phyloP scores from a whole-genome alignment of 352 stramenopile genomes.

The Globisporangium spiculum region DNA sequence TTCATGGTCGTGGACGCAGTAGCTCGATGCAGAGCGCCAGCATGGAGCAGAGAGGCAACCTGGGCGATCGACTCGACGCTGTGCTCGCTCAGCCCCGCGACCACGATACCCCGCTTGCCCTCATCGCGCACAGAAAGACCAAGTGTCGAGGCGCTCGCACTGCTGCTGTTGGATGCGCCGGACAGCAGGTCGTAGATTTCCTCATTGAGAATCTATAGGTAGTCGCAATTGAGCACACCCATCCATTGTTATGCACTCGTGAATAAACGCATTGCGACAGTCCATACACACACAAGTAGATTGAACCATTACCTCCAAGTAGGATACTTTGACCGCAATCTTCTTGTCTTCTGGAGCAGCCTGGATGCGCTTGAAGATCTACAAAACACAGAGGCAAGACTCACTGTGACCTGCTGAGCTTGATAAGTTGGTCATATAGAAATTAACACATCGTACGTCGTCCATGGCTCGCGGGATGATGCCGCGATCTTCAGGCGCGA shows the following conservation, averaged over 20 bases:
- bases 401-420: too few species aligned
- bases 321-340: constrained; percentile 62
- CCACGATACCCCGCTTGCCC: constrained; percentile 87
- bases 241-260: neutral
- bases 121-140: constrained; percentile 83
- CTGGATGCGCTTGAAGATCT: constrained; percentile 55
- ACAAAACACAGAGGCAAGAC: neutral
- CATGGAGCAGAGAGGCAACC: constrained; percentile 42
- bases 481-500: constrained; percentile 35
- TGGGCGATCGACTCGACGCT: constrained; percentile 51
- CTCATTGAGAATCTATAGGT: constrained; percentile 95
- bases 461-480: constrained; percentile 85
- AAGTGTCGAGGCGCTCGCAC: constrained; percentile 16
- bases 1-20: constrained; percentile 80
- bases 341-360: constrained; percentile 26
- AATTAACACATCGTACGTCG: constrained; percentile 28
- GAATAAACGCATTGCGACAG: neutral
- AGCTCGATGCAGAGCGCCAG: constrained; percentile 43
- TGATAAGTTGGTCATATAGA: too few species aligned
- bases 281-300: neutral
- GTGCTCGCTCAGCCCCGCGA: constrained; percentile 81
- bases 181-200: constrained; percentile 94
- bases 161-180: neutral
- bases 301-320: constrained; percentile 48
- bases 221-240: neutral